These are phyloP conservation scores for Asterionellopsis glacialis DNA, from an alignment of 108 stramenopile genomes.

Conservation along the genomic window DNA sequence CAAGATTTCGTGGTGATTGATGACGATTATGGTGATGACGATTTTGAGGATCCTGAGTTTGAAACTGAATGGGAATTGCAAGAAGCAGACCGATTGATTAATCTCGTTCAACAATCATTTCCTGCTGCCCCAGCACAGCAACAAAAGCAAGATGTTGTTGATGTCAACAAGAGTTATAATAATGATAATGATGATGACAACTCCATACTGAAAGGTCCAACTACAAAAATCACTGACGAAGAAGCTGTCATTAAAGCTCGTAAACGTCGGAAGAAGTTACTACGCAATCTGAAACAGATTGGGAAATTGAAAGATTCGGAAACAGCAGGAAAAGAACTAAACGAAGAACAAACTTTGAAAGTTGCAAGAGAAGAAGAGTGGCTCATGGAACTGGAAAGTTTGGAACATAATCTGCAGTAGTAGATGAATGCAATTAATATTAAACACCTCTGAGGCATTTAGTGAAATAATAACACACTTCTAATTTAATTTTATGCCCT, in stretches of 20 bases:
- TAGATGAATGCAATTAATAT: background rate
- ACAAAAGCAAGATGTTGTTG: slow-evolving; percentile 6
- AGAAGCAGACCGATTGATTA: slow-evolving; percentile 47
- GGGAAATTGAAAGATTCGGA: slow-evolving; percentile 37
- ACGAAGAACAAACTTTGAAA: slow-evolving; percentile 46
- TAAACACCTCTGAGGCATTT: too few species aligned
- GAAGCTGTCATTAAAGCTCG: slow-evolving; percentile 40
- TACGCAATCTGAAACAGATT: slow-evolving; percentile 52
- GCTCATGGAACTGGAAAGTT: slow-evolving; percentile 40
- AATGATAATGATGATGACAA: background rate
- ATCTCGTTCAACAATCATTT: slow-evolving; percentile 18
- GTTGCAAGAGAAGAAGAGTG: slow-evolving; percentile 38
- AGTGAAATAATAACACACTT: too few species aligned
- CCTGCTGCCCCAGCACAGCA: slow-evolving; percentile 9
- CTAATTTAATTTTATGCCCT: too few species aligned
- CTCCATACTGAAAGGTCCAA: slow-evolving; percentile 10
- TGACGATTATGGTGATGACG: slow-evolving; percentile 37
- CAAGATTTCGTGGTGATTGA: slow-evolving; percentile 16
- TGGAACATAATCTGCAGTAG: slow-evolving; percentile 58
- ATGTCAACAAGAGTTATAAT: too few species aligned
- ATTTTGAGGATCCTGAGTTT: slow-evolving; percentile 43
- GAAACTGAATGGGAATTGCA: slow-evolving; percentile 35
- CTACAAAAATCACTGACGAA: slow-evolving; percentile 50
- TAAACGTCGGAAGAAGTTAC: slow-evolving; percentile 41
- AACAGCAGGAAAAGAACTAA: slow-evolving; percentile 29